Base-by-base conservation (phyloP, 2,329 filamentous ascomycete species). In the Pseudocercospora cruenta region DNA sequence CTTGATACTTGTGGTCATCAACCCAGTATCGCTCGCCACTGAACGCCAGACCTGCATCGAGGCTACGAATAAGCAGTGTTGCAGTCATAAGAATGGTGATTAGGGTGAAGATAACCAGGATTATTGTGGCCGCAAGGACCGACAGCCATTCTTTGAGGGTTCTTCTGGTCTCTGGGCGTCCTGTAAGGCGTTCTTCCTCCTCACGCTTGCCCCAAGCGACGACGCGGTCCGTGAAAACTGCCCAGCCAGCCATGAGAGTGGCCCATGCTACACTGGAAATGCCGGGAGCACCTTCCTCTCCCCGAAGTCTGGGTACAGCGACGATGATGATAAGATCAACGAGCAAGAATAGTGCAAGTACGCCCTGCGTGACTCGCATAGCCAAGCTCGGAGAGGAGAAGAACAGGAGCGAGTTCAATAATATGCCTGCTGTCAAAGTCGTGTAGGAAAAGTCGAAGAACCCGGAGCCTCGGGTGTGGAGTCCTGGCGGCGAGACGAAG, bases 261-360 rank as follows among this genome's bases (percentile, higher is more conserved):
- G 92, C 91, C 94, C 91, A 97, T 16, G 92, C 81, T 2, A 94
- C 91, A 49, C 91, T 95, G 9, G 87, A 88, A 63, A 95, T 91
- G n/a, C 95, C 95, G 0, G 95, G 89, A 90, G 93, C 96, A 33
- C 92, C 90, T 79, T 98, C 94, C 78, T 97, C 93, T 21, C 90
- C 83, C 14, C 94, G 87, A 16, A 94, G 86, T 69, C 88, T 86
- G 57, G 88, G 83, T 0, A 97, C 92, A 0, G 90, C 84, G 2
- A 96, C 80, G 45, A 96, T 90, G 61, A 98, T 84, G 72, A 96
- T 88, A 80, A 91, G 87, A 76, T 97, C 88, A 53, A 94, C 80
- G 4, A 93, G 78, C 19, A 96, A 81, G 19, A 95, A 80, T 1
- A 84, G 80, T 0, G 90, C 85, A 69, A 94, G 86, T 47, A 92